Conservation (phyloP, 106 monocot species). For the Chionographis japonica region DNA sequence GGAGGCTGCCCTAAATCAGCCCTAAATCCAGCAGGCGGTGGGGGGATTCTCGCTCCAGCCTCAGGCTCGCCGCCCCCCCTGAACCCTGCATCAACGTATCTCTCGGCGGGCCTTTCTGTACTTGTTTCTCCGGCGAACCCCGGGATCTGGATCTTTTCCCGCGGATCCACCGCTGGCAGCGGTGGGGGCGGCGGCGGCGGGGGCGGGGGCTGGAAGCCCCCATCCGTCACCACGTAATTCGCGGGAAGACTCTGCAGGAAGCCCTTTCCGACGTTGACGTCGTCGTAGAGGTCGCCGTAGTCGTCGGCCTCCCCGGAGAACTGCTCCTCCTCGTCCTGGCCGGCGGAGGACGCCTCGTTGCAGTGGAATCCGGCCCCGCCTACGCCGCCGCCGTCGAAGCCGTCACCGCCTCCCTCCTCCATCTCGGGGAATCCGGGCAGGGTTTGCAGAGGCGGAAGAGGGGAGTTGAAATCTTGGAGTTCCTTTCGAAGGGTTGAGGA, state of each 20-base stretch:
- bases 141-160: constrained; percentile 34
- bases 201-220: background rate
- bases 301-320: constrained; percentile 63
- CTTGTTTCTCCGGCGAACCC: constrained; percentile 7
- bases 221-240: background rate
- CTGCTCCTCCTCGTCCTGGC: constrained; percentile 66
- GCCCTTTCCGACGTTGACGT: constrained; percentile 68
- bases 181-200: constrained; percentile 17
- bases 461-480: too few relatives aligned
- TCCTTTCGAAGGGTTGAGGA: too few relatives aligned
- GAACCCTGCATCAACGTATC: background rate
- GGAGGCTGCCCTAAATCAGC: background rate
- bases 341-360: constrained; percentile 61
- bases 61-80: constrained; percentile 2
- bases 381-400: constrained; percentile 18
- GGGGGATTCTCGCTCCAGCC: constrained; percentile 4
- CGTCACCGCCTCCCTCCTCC: too few relatives aligned
- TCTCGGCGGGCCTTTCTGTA: background rate
- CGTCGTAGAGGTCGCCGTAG: constrained; percentile 74
- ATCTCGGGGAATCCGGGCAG: too few relatives aligned
- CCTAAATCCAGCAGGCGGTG: constrained; percentile 3
- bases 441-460: too few relatives aligned
- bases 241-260: constrained; percentile 11
- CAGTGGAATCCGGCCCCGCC: constrained; percentile 32
- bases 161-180: background rate